These are phyloP conservation scores for Schizopora paradoxa DNA, from an alignment of 1,284 basidiomycete species.

Conservation along the genomic window DNA sequence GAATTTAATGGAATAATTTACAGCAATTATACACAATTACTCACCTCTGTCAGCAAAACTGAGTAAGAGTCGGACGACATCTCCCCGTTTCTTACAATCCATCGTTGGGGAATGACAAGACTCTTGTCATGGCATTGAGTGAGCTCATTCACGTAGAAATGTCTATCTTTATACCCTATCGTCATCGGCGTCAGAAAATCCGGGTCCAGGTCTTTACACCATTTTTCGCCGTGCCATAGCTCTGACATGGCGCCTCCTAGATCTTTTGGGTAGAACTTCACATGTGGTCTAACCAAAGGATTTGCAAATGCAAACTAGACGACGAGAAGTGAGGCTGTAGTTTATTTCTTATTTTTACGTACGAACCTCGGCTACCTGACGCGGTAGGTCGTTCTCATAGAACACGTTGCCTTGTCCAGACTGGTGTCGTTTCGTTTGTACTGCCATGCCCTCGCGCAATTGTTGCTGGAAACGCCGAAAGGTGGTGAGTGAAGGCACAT, in stretches of 20 bases:
- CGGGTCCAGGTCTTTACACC: constrained; percentile 20
- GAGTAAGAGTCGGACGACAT: too few relatives aligned
- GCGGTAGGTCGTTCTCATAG: too few relatives aligned
- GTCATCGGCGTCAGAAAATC: constrained; percentile 21
- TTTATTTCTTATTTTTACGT: too few relatives aligned
- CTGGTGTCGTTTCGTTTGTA: constrained; percentile 22
- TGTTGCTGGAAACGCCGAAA: constrained; percentile 25
- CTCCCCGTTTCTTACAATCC: constrained; percentile 10
- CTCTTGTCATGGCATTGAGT: not conserved
- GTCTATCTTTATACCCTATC: not conserved
- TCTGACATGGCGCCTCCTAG: constrained; percentile 20
- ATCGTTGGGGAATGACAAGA: constrained; percentile 18
- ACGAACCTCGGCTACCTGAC: too few relatives aligned
- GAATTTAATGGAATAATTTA: too few relatives aligned
- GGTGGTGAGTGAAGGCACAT: constrained; percentile 28
- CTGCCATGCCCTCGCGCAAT: constrained; percentile 18
- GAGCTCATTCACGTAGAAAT: constrained; percentile 20
- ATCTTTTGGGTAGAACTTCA: constrained; percentile 22
- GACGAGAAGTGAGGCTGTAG: too few relatives aligned
- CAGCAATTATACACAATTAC: too few relatives aligned
- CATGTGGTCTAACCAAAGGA: constrained; percentile 15
- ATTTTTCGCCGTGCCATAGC: constrained; percentile 23
- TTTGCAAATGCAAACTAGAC: too few relatives aligned
- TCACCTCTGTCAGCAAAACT: too few relatives aligned
- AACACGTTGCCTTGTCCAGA: constrained; percentile 28